Evolutionary conservation across 1,284 basidiomycete genomes (phyloP), one percentile per base, ranked within the genome.

Genomic region (Baeospora myosura): DNA sequence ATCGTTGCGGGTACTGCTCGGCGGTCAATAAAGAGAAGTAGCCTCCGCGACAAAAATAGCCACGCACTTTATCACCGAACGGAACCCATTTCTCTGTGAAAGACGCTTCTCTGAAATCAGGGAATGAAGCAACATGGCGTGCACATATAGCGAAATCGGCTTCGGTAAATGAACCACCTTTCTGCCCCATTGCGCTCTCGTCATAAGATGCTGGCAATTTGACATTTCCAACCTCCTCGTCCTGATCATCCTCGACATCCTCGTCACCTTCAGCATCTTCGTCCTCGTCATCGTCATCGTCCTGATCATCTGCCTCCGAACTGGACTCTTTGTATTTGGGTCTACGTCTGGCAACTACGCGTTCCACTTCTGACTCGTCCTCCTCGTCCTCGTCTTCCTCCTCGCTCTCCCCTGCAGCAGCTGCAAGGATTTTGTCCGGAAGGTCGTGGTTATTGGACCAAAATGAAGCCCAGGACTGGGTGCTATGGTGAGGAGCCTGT

Each of bases 401-500:
- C 7, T 56, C 55, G 14, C 63, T 59, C 21, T 62, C 61, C 25
- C 61, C 65, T 42, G 65, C 59, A 16, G 68, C 68, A n/a, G 71
- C 63, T n/a, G 73, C 70, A 28, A 78, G 53, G 32, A 80, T 76
- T 51, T 78, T 76, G 50, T 80, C 79, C 2, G 79, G 76, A 23
- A 81, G 55, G 50, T 80, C 76, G 43, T 79, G 76, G 40, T 72
- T 65, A 39, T 66, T 68, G 7, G 66, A 67, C 78, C 78, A 79
- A 50, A 78, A 69, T n/a, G 72, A 71, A 26, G 62, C 61, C 80
- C 80, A 83, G 2, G 80, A 81, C 30, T 59, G 59, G 11, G 59
- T 50, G 30, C 60, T 69, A 51, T 82, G 81, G 57, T 81, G 76
- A 23, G 80, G 76, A 17, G 67, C 76, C 80, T 83, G 44, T 29